Conservation (phyloP, 495 filamentous ascomycete species). For the Peziza echinospora region DNA sequence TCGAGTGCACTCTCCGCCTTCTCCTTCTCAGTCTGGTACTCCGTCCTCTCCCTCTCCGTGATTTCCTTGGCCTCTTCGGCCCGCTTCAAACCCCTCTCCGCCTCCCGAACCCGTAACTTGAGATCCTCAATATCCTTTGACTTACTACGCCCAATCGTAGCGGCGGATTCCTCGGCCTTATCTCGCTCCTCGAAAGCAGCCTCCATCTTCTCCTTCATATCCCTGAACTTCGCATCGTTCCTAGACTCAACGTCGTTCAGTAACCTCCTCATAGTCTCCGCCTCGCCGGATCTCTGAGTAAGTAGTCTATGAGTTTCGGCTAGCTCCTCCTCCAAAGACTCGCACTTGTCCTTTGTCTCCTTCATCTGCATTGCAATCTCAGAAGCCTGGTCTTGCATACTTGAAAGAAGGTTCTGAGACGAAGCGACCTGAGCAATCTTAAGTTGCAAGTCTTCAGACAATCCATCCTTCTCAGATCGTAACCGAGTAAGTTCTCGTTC, state of each 20-base stretch:
- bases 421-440: constrained; percentile 69
- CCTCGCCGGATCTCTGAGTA: constrained; percentile 80
- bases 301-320: constrained; percentile 71
- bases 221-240: constrained; percentile 55
- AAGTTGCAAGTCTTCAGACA: constrained; percentile 62
- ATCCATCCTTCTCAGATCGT: constrained; percentile 37
- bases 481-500: constrained; percentile 48
- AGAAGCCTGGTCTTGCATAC: constrained; percentile 75
- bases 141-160: constrained; percentile 47
- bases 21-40: constrained; percentile 38
- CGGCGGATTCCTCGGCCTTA: constrained; percentile 74
- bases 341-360: constrained; percentile 59
- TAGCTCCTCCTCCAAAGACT: constrained; percentile 84
- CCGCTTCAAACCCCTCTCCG: constrained; percentile 51
- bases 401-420: constrained; percentile 65
- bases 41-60: constrained; percentile 52
- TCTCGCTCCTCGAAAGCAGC: constrained; percentile 77
- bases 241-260: constrained; percentile 69
- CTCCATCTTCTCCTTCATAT: constrained; percentile 80
- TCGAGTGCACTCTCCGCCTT: constrained; percentile 45
- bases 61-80: constrained; percentile 42
- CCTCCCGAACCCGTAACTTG: constrained; percentile 51
- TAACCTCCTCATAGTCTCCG: constrained; percentile 80
- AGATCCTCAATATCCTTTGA: constrained; percentile 76
- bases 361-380: constrained; percentile 87